Conservation (phyloP, 169 alveolate species). For the Plasmodium fragile region DNA sequence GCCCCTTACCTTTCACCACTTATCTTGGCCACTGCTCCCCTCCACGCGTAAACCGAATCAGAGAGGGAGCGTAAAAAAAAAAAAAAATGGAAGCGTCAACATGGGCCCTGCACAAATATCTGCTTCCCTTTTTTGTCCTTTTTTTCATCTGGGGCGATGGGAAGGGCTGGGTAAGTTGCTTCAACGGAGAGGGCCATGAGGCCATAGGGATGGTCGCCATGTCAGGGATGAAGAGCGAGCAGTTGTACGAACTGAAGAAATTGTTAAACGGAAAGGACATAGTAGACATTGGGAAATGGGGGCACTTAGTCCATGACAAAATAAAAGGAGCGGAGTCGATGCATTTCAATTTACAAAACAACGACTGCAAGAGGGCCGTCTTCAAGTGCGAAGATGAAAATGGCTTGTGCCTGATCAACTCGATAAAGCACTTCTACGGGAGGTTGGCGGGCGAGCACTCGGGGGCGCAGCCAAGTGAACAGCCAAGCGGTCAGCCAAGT, state of each 20-base stretch:
- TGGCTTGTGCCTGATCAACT: conserved; percentile 81
- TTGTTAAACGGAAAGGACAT: conserved; percentile 81
- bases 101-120: not conserved
- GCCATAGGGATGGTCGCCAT: conserved; percentile 84
- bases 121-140: not conserved
- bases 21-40: not conserved
- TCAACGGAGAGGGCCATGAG: conserved; percentile 54
- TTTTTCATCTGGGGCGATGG: not conserved
- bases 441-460: conserved; percentile 23
- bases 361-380: conserved; percentile 63
- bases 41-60: not conserved
- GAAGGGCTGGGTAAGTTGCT: conserved; percentile 1
- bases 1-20: not conserved
- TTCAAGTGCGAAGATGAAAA: conserved; percentile 76
- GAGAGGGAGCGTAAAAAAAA: not conserved
- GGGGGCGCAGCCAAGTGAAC: not conserved
- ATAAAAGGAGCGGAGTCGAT: conserved; percentile 26
- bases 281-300: conserved; percentile 86
- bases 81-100: not conserved
- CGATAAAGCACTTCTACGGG: conserved; percentile 80
- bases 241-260: conserved; percentile 82
- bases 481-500: not conserved
- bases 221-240: conserved; percentile 83
- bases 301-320: conserved; percentile 77
- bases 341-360: conserved; percentile 58